Conservation (phyloP, 345 rosid species). For the Citrus hindsii region DNA sequence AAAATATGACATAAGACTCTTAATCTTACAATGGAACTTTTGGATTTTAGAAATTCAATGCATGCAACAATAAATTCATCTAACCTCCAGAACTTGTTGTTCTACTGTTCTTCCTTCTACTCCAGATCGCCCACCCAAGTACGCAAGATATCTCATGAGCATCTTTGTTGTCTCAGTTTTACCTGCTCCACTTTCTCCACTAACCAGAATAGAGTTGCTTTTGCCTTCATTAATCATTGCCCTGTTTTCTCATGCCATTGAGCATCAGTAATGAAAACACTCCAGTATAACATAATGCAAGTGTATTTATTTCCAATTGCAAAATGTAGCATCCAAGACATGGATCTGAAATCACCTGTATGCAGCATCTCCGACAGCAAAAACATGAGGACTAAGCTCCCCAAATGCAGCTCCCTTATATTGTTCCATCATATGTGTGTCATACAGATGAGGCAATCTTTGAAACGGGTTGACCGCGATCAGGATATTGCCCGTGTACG, state of each 20-base stretch:
- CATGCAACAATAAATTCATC: constrained; percentile 8
- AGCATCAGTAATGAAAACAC: constrained; percentile 25
- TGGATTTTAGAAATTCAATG: neutral
- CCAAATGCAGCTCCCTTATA: constrained; percentile 78
- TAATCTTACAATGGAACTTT: neutral
- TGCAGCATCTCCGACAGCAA: constrained; percentile 92
- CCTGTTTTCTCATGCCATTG: constrained; percentile 38
- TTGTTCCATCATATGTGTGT: constrained; percentile 93
- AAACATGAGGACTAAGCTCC: constrained; percentile 93
- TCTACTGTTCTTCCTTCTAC: constrained; percentile 95
- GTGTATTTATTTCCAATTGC: neutral
- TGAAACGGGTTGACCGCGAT: constrained; percentile 93
- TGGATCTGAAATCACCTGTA: constrained; percentile 46
- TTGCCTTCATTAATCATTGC: constrained; percentile 88
- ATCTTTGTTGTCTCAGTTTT: constrained; percentile 96
- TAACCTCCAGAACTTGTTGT: constrained; percentile 93
- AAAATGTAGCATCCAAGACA: neutral
- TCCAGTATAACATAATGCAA: neutral
- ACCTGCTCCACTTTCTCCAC: constrained; percentile 99
- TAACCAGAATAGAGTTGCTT: constrained; percentile 88
- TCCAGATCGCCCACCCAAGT: constrained; percentile 86
- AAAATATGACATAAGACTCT: neutral
- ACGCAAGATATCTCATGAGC: constrained; percentile 95
- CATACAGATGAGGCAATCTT: constrained; percentile 88
- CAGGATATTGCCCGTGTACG: constrained; percentile 87